Conservation (phyloP, 1,284 basidiomycete species). For the Heterobasidion parviporum region DNA sequence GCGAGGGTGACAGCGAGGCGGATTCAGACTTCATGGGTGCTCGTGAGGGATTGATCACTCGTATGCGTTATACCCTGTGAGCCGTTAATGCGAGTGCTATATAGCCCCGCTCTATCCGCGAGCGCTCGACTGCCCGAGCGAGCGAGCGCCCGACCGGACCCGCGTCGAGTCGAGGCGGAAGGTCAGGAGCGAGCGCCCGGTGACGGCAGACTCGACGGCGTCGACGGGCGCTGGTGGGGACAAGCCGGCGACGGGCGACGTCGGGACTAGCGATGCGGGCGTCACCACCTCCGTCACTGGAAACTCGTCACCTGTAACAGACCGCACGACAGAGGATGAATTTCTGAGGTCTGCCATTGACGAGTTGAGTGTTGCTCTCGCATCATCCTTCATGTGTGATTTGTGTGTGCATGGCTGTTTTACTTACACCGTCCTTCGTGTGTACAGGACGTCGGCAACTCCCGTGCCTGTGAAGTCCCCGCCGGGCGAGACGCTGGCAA, state of each 20-base stretch:
- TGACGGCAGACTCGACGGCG: conserved; percentile 2
- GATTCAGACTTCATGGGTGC: not conserved
- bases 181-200: conserved; percentile 9
- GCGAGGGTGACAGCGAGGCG: too few relatives aligned
- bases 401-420: not conserved
- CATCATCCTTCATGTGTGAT: not conserved
- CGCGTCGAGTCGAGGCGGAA: too few relatives aligned
- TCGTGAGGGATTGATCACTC: not conserved
- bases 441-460: not conserved
- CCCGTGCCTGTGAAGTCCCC: conserved; percentile 51
- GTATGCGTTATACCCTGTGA: too few relatives aligned
- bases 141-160: too few relatives aligned
- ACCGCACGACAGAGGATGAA: conserved; percentile 32
- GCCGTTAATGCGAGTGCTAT: too few relatives aligned
- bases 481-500: conserved; percentile 46
- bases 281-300: conserved; percentile 46
- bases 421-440: not conserved
- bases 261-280: conserved; percentile 43
- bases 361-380: conserved; percentile 36
- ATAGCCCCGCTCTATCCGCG: too few relatives aligned
- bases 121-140: too few relatives aligned
- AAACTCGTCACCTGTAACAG: conserved; percentile 42
- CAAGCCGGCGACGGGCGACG: conserved; percentile 18
- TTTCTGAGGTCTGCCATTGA: conserved; percentile 58
- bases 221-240: conserved; percentile 2